These are phyloP conservation scores for Annulohypoxylon maeteangense DNA, from an alignment of 495 filamentous ascomycete genomes.

Conservation along the genomic window DNA sequence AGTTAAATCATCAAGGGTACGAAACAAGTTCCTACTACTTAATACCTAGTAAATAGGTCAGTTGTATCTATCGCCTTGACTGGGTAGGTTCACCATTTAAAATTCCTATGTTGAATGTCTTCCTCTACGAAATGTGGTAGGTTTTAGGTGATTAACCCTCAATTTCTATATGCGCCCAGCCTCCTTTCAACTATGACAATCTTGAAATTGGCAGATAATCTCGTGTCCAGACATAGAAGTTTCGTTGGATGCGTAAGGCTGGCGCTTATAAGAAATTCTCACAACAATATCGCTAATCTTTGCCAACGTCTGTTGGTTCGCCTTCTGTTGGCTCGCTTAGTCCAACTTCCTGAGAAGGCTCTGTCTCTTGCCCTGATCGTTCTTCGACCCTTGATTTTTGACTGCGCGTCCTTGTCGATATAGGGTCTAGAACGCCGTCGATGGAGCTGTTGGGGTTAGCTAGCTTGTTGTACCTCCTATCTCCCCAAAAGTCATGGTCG, in stretches of 20 bases:
- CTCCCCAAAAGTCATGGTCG: conserved; percentile 25
- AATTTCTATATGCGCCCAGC: background rate
- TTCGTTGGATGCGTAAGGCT: background rate
- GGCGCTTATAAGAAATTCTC: background rate
- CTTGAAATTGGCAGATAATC: too few relatives aligned
- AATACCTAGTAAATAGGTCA: too few relatives aligned
- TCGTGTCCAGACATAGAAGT: background rate
- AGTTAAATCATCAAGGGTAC: background rate
- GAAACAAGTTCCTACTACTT: background rate
- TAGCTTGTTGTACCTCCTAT: conserved; percentile 15
- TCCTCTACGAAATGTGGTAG: background rate
- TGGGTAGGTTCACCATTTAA: too few relatives aligned
- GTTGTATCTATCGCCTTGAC: too few relatives aligned
- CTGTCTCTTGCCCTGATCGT: background rate
- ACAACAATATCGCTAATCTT: background rate
- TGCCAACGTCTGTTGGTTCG: background rate
- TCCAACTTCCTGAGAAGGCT: background rate
- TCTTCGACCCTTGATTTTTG: background rate
- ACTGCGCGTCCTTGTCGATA: conserved; percentile 30
- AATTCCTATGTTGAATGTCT: too few relatives aligned
- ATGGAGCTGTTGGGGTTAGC: background rate
- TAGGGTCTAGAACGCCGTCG: conserved; percentile 18
- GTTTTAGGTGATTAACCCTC: too few relatives aligned
- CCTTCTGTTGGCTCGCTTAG: background rate
- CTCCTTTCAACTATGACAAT: background rate